phyloP scores from a whole-genome alignment of 1,284 basidiomycete genomes.

The Malassezia slooffiae region DNA sequence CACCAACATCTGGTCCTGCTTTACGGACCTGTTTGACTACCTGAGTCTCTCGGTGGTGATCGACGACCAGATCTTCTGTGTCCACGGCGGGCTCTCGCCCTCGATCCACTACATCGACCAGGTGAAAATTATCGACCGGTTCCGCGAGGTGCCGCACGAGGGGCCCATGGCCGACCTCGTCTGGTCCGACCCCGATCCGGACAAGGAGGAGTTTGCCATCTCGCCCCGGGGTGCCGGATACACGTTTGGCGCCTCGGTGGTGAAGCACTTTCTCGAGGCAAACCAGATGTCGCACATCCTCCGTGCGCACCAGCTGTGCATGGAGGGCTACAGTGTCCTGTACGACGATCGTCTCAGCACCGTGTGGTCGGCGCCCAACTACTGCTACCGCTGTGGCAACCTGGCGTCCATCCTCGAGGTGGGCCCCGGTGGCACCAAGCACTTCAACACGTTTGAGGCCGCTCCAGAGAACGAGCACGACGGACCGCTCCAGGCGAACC shows the following conservation, averaged over 20 bases:
- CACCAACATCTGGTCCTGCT: slow-evolving; percentile 93
- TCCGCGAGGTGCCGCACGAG: slow-evolving; percentile 99
- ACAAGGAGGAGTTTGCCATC: slow-evolving; percentile 98
- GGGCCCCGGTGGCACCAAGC: slow-evolving; percentile 73
- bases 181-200: slow-evolving; percentile 98
- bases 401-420: slow-evolving; percentile 93
- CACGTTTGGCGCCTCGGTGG: slow-evolving; percentile 94
- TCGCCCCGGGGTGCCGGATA: slow-evolving; percentile 95
- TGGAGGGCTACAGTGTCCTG: slow-evolving; percentile 92
- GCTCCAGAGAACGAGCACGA: slow-evolving; percentile 84
- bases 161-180: slow-evolving; percentile 99
- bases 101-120: slow-evolving; percentile 99
- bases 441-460: slow-evolving; percentile 96
- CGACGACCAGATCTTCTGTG: slow-evolving; percentile 97
- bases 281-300: slow-evolving; percentile 97
- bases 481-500: slow-evolving; percentile 37
- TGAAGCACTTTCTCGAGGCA: slow-evolving; percentile 82
- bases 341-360: slow-evolving; percentile 92
- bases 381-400: slow-evolving; percentile 96
- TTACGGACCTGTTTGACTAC: slow-evolving; percentile 99
- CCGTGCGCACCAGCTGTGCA: slow-evolving; percentile 94
- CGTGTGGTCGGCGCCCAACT: slow-evolving; percentile 97
- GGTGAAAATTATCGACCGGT: slow-evolving; percentile 96
- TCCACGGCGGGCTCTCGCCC: slow-evolving; percentile 91
- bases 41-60: slow-evolving; percentile 93